Conservation (phyloP, 495 filamentous ascomycete species). For the Cryomyces antarcticus region DNA sequence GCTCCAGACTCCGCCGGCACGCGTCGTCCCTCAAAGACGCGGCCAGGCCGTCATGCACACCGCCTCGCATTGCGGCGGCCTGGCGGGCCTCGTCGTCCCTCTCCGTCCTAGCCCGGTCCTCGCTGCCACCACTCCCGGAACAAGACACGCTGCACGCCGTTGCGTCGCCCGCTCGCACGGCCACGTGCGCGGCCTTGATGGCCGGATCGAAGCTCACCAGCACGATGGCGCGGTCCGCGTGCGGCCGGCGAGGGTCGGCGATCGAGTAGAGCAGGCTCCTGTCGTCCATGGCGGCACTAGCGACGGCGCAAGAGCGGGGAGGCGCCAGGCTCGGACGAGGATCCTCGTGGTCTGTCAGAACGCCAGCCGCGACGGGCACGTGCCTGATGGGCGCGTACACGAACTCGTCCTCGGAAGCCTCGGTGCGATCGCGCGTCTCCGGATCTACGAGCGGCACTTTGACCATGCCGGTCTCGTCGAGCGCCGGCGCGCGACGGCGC, state of each 20-base stretch:
- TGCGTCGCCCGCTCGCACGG: too few relatives aligned
- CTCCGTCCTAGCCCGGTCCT: too few relatives aligned
- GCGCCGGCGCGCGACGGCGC: neutral
- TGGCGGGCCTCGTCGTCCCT: too few relatives aligned
- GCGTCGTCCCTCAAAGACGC: too few relatives aligned
- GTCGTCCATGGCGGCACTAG: neutral
- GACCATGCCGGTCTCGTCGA: neutral
- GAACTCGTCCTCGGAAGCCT: neutral
- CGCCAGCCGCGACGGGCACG: neutral
- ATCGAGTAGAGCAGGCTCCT: neutral
- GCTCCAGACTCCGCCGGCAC: too few relatives aligned
- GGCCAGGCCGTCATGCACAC: too few relatives aligned
- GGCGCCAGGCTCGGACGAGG: neutral
- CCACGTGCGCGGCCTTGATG: neutral
- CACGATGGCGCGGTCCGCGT: neutral
- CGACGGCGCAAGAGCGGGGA: neutral
- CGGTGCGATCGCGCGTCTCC: neutral
- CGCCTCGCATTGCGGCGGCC: too few relatives aligned
- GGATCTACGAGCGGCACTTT: neutral
- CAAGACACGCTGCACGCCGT: too few relatives aligned
- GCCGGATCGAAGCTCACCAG: constrained; percentile 1
- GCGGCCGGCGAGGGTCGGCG: neutral
- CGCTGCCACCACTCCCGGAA: too few relatives aligned
- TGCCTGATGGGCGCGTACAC: neutral
- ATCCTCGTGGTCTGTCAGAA: too few relatives aligned